These are phyloP conservation scores for Xylaria polymorpha DNA, from an alignment of 2,329 filamentous ascomycete genomes.

Conservation along the genomic window DNA sequence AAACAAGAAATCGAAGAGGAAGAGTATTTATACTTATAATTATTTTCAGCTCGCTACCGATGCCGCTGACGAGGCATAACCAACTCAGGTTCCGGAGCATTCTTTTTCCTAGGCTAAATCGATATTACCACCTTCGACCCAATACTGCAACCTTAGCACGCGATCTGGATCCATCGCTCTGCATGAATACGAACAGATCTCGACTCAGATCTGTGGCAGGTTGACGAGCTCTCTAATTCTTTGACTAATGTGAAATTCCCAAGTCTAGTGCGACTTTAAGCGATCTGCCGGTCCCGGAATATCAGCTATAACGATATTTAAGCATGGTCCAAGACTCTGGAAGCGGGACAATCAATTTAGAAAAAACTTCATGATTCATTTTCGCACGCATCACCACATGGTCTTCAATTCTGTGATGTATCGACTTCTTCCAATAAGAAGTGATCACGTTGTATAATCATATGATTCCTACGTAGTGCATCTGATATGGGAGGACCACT, in stretches of 20 bases:
- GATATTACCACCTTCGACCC: slow-evolving; percentile 22
- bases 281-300: slow-evolving; percentile 6
- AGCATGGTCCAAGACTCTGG: not conserved
- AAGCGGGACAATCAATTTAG: not conserved
- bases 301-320: not conserved
- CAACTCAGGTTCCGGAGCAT: not conserved
- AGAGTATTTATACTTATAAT: not conserved
- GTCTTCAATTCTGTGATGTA: too few relatives aligned
- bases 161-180: slow-evolving; percentile 10
- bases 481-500: not conserved
- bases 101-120: slow-evolving; percentile 19
- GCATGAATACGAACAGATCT: slow-evolving; percentile 25
- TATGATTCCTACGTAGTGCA: not conserved
- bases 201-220: not conserved
- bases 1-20: not conserved
- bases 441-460: not conserved
- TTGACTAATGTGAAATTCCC: slow-evolving; percentile 18
- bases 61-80: not conserved
- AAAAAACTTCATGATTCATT: not conserved
- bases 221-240: not conserved
- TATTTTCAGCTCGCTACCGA: not conserved
- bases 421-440: not conserved
- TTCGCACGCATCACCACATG: not conserved
- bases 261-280: not conserved
- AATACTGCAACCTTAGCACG: slow-evolving; percentile 20